Evolutionary conservation across 2,329 filamentous ascomycete species (phyloP), one percentile per base, ranked within the genome.

Genomic region (Daldinia sp.): DNA sequence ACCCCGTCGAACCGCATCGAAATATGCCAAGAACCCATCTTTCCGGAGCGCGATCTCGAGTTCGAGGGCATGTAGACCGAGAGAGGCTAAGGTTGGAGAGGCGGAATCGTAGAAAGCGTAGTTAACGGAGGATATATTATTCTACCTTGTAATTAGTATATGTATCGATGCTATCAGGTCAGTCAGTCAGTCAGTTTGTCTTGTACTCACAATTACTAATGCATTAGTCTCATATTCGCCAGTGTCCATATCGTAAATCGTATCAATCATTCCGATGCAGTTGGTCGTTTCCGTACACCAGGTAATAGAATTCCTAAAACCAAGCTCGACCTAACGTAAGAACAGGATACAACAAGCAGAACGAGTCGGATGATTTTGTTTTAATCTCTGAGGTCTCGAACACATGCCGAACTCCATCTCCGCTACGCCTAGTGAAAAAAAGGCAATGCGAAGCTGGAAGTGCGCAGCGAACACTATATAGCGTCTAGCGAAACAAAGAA

Each of bases 201-300:
- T 7, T 10, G 13, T 39, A 81, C 85, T 75, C 73, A 89, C 87
- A 81, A 89, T 83, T 75, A 87, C 81, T 74, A 89, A 80, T 68
- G 83, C 84, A 80, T 89, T 89, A 77, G 87, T 89, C 76, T 88
- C 86, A 79, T 88, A 88, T 80, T 89, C 87, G 72, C 86, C 85
- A 79, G 85, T 84, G 79, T 89, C 87, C 87, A 89, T 89, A 77
- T 85, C 87, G 86, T 76, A 76, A 79, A 74, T 79, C 76, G 72
- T 79, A 72, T 76, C 70, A 68, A 69, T 69, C 68, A 73, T 69
- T 69, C 72, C 70, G 67, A 58, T 65, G 56, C 50, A 53, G 55
- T 56, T 56, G 42, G 44, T 62, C 46, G 65, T 74, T 66, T 72
- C 56, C 65, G 70, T 75, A 68, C 75, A 76, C 56, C 55, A 64